Evolutionary conservation across 1,284 basidiomycete species (phyloP).

Genomic region (Leccinum subspadiceum): DNA sequence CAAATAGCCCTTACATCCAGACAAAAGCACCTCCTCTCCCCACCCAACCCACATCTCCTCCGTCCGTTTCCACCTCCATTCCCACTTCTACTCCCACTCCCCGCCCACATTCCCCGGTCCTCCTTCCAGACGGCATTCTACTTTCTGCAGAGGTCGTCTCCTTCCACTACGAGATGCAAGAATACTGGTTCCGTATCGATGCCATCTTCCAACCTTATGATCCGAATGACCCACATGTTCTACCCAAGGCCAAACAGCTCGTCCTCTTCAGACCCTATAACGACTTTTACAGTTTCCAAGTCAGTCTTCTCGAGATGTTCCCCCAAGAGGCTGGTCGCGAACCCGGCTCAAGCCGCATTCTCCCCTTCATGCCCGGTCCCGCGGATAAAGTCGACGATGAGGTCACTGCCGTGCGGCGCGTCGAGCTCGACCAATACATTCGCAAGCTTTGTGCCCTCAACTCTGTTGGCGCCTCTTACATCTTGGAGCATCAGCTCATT

Average conservation of each 20-base stretch:
- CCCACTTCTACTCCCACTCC: conserved; percentile 1
- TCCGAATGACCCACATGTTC: conserved; percentile 45
- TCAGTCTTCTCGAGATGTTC: conserved; percentile 82
- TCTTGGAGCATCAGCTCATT: conserved; percentile 80
- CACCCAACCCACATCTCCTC: conserved; percentile 10
- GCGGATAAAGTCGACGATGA: conserved; percentile 82
- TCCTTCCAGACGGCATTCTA: conserved; percentile 79
- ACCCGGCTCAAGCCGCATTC: conserved; percentile 62
- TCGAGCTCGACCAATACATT: conserved; percentile 89
- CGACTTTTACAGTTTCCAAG: conserved; percentile 98
- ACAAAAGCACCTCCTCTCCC: conserved; percentile 26
- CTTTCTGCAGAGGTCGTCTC: conserved; percentile 90
- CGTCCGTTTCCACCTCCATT: conserved; percentile 21
- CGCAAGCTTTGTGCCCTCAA: conserved; percentile 72
- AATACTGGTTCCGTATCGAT: conserved; percentile 97
- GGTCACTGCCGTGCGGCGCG: conserved; percentile 78
- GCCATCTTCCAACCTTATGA: conserved; percentile 84
- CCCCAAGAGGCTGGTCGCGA: conserved; percentile 86
- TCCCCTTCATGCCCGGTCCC: conserved; percentile 97
- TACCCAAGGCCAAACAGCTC: conserved; percentile 75
- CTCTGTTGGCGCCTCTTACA: conserved; percentile 67
- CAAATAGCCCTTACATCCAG: conserved; percentile 42
- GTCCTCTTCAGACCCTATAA: conserved; percentile 95
- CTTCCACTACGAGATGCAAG: conserved; percentile 94
- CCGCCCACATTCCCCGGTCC: conserved; percentile 39